These are phyloP conservation scores for Teunomyces gatunensis DNA, from an alignment of 805 yeast genomes.

Conservation along the genomic window DNA sequence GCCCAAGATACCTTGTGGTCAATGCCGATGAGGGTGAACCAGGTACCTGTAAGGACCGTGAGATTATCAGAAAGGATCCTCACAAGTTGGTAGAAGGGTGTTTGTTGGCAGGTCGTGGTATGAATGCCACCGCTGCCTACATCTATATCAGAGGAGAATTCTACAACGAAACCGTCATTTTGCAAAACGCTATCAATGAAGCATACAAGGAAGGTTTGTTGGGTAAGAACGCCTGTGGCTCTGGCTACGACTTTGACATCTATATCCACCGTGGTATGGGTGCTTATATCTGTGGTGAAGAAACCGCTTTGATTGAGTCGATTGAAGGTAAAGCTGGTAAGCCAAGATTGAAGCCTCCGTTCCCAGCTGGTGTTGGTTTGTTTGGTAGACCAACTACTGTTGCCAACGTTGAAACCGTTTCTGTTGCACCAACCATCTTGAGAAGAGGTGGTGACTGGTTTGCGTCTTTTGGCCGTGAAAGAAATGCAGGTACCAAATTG, in stretches of 20 bases:
- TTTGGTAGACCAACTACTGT: slow-evolving; percentile 91
- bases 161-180: slow-evolving; percentile 70
- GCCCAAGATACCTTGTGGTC: slow-evolving; percentile 86
- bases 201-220: slow-evolving; percentile 78
- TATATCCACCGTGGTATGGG: slow-evolving; percentile 92
- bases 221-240: slow-evolving; percentile 84
- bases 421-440: slow-evolving; percentile 86
- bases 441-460: slow-evolving; percentile 92
- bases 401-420: slow-evolving; percentile 86
- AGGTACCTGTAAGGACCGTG: slow-evolving; percentile 91
- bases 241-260: slow-evolving; percentile 81
- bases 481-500: slow-evolving; percentile 80
- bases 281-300: slow-evolving; percentile 91
- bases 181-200: slow-evolving; percentile 83
- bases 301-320: slow-evolving; percentile 84
- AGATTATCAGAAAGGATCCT: slow-evolving; percentile 87
- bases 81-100: slow-evolving; percentile 93
- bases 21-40: slow-evolving; percentile 97
- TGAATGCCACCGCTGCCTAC: slow-evolving; percentile 92
- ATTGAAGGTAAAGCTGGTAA: slow-evolving; percentile 92
- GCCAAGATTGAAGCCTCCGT: slow-evolving; percentile 91
- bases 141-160: slow-evolving; percentile 90
- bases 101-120: slow-evolving; percentile 82
- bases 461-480: slow-evolving; percentile 77
- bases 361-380: slow-evolving; percentile 91